These are phyloP conservation scores for Salix caprea DNA, from an alignment of 345 rosid species.

Conservation along the genomic window DNA sequence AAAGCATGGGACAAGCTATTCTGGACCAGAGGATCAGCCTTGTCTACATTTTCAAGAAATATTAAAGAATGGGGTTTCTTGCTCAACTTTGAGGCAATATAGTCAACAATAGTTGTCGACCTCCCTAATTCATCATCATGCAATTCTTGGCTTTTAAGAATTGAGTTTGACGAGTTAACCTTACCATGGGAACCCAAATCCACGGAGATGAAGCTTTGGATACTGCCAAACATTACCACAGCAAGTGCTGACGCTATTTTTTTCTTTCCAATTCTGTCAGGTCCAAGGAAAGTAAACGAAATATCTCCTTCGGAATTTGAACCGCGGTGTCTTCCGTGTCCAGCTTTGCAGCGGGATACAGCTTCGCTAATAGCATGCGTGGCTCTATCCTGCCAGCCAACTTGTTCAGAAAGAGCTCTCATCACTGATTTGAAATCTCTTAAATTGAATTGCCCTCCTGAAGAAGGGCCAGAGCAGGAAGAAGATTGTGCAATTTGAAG, in stretches of 20 bases:
- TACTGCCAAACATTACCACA: slow-evolving; percentile 46
- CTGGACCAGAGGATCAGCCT: slow-evolving; percentile 47
- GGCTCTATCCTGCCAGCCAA: slow-evolving; percentile 64
- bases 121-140: slow-evolving; percentile 32
- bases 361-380: slow-evolving; percentile 43
- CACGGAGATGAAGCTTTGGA: slow-evolving; percentile 36
- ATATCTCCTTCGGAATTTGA: slow-evolving; percentile 33
- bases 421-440: slow-evolving; percentile 46
- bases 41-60: slow-evolving; percentile 61
- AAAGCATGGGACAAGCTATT: slow-evolving; percentile 50
- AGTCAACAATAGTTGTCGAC: slow-evolving; percentile 50
- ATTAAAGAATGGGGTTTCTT: slow-evolving; percentile 49
- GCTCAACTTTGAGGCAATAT: slow-evolving; percentile 45
- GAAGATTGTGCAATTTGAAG: slow-evolving; percentile 22
- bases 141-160: slow-evolving; percentile 22
- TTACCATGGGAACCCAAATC: slow-evolving; percentile 43
- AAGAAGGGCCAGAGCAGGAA: slow-evolving; percentile 18
- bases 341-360: slow-evolving; percentile 39
- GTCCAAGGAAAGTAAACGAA: slow-evolving; percentile 72
- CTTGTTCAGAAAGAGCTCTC: slow-evolving; percentile 44
- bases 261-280: slow-evolving; percentile 61
- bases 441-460: slow-evolving; percentile 23
- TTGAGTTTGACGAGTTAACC: slow-evolving; percentile 16
- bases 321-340: slow-evolving; percentile 25
- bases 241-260: slow-evolving; percentile 57